A percentile compares a stretch with the other conserved stretches of the same genome.
phyloP scores from a whole-genome alignment of 2,329 filamentous ascomycete species.

The Lecanicillium sp. region DNA sequence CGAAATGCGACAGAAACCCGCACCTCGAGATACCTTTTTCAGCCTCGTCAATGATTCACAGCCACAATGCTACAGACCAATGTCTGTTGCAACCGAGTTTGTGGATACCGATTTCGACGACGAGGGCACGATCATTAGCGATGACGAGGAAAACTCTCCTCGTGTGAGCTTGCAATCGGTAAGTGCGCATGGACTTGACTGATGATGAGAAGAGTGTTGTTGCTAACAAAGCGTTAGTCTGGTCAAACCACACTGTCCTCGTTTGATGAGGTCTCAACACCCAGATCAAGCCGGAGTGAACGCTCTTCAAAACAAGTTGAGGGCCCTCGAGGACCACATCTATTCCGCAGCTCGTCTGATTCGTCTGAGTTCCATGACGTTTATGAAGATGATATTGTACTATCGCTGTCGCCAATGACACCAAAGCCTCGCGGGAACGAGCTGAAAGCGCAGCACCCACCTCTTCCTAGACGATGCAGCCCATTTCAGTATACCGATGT shows the following conservation, averaged over 20 bases:
- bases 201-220: too few relatives aligned
- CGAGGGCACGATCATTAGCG: constrained; percentile 46
- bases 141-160: constrained; percentile 57
- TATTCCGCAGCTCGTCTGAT: constrained; percentile 64
- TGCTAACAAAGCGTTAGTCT: constrained; percentile 13
- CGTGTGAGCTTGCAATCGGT: constrained; percentile 65
- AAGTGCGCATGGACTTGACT: constrained; percentile 25
- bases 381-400: constrained; percentile 39
- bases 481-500: constrained; percentile 49
- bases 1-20: constrained; percentile 45
- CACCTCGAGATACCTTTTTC: constrained; percentile 52
- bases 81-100: constrained; percentile 68
- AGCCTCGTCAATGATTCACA: constrained; percentile 42
- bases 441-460: constrained; percentile 16
- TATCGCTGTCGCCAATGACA: constrained; percentile 68
- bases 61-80: constrained; percentile 46
- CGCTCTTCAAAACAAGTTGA: constrained; percentile 58
- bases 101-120: constrained; percentile 71
- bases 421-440: constrained; percentile 42
- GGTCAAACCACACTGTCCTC: constrained; percentile 68
- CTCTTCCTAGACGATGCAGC: constrained; percentile 29
- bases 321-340: constrained; percentile 77
- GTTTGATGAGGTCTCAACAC: constrained; percentile 75
- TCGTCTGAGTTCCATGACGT: constrained; percentile 22
- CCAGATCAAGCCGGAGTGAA: constrained; percentile 56